Conservation (phyloP, 1,284 basidiomycete genomes). For the Cryptococcus sp. region DNA sequence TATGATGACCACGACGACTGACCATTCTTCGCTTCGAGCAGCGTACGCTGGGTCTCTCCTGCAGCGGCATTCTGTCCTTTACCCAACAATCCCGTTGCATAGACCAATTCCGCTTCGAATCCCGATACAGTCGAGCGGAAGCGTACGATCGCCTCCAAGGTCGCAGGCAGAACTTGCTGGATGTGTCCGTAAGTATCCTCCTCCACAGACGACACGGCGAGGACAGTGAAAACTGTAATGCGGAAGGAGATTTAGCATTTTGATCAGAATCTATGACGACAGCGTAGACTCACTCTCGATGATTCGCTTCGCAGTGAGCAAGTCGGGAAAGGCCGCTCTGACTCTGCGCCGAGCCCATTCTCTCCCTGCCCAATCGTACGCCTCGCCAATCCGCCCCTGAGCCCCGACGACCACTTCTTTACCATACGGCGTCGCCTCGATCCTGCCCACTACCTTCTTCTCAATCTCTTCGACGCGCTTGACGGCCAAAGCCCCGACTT, state of each 20-base stretch:
- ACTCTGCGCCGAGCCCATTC: slow-evolving; percentile 39
- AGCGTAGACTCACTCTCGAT: slow-evolving; percentile 41
- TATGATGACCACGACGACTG: slow-evolving; percentile 2
- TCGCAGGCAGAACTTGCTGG: slow-evolving; percentile 44
- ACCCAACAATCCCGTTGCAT: slow-evolving; percentile 18
- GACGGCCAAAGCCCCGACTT: slow-evolving; percentile 17
- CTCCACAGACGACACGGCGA: slow-evolving; percentile 40
- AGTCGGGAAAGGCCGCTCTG: slow-evolving; percentile 28
- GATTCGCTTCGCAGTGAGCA: slow-evolving; percentile 26
- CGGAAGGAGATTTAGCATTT: neutral
- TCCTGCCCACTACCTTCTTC: slow-evolving; percentile 21
- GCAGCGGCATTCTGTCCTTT: slow-evolving; percentile 12
- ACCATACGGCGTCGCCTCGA: slow-evolving; percentile 23
- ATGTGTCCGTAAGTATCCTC: slow-evolving; percentile 49
- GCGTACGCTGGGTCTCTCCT: slow-evolving; percentile 8
- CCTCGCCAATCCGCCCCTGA: slow-evolving; percentile 13
- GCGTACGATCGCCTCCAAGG: slow-evolving; percentile 46
- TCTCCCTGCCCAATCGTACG: slow-evolving; percentile 32
- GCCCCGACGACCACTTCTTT: slow-evolving; percentile 20
- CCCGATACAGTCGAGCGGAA: slow-evolving; percentile 27
- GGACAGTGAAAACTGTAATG: slow-evolving; percentile 33
- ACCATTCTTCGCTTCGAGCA: slow-evolving; percentile 16
- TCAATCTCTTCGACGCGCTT: slow-evolving; percentile 21
- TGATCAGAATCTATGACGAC: neutral
- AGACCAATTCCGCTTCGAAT: slow-evolving; percentile 29